Percentiles rank a stretch among this genome's conserved stretches.
Evolutionary conservation across 805 yeast genomes (phyloP).

Genomic region (Wickerhamomyces xylosicus): DNA sequence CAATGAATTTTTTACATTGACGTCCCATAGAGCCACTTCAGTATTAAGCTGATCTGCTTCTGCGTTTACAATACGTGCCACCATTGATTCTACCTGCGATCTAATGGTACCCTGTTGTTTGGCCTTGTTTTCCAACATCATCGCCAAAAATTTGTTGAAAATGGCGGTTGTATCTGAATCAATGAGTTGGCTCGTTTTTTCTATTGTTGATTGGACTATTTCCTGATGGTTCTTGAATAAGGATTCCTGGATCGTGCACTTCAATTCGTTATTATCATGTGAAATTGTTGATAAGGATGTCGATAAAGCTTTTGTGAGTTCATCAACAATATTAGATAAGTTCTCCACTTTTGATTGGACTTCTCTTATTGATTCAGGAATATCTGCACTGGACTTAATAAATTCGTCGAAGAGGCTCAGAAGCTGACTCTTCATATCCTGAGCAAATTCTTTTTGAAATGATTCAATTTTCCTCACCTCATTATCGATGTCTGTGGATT

Average conservation of each 20-base stretch:
- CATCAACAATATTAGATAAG: constrained; percentile 1
- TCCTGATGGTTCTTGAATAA: constrained; percentile 16
- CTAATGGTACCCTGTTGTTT: constrained; percentile 8
- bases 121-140: constrained; percentile 11
- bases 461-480: constrained; percentile 6
- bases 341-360: constrained; percentile 9
- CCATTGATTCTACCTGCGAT: not conserved
- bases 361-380: constrained; percentile 14
- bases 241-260: constrained; percentile 10
- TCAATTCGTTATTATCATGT: constrained; percentile 17
- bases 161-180: constrained; percentile 14
- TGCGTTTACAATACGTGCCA: not conserved
- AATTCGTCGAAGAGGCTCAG: constrained; percentile 16
- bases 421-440: constrained; percentile 10
- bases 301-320: constrained; percentile 6
- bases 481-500: not conserved
- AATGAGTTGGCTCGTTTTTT: constrained; percentile 7
- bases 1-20: not conserved
- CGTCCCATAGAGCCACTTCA: not conserved
- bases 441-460: constrained; percentile 8
- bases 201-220: constrained; percentile 9
- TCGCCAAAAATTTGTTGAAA: constrained; percentile 10
- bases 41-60: not conserved
- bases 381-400: constrained; percentile 13
- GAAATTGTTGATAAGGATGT: constrained; percentile 11